A percentile compares a stretch with the other conserved stretches of the same genome.
These are phyloP conservation scores for Moelleriella libera DNA, from an alignment of 2,329 filamentous ascomycete species.

Conservation along the genomic window DNA sequence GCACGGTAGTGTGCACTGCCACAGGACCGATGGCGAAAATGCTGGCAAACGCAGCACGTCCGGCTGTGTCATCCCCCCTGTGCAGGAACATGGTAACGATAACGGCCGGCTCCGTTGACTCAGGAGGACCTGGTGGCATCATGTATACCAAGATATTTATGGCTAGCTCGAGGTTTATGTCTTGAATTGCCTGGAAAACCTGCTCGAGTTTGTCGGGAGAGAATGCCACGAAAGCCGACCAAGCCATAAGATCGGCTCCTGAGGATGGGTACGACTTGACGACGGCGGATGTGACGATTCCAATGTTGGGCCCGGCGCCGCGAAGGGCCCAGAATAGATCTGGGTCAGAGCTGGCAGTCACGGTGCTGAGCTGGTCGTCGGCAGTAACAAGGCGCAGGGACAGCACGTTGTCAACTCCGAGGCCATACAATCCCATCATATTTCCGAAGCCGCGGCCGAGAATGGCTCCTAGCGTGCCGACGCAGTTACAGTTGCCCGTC, in stretches of 20 bases:
- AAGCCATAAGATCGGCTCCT: slow-evolving; percentile 10
- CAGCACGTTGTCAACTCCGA: slow-evolving; percentile 17
- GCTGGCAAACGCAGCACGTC: slow-evolving; percentile 16
- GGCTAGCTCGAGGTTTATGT: slow-evolving; percentile 17
- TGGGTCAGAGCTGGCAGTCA: slow-evolving; percentile 9
- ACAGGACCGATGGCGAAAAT: slow-evolving; percentile 18
- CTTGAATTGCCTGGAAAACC: slow-evolving; percentile 19
- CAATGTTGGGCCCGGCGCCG: slow-evolving; percentile 32
- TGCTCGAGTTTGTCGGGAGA: slow-evolving; percentile 12
- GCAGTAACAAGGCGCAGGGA: slow-evolving; percentile 7
- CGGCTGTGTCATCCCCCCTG: slow-evolving; percentile 16
- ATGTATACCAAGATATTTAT: slow-evolving; percentile 21
- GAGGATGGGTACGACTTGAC: slow-evolving; percentile 23
- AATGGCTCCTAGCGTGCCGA: slow-evolving; percentile 7
- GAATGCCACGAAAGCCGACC: slow-evolving; percentile 12
- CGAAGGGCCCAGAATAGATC: slow-evolving; percentile 34
- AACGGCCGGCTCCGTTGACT: no score
- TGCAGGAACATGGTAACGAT: slow-evolving; percentile 15
- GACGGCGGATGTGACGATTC: slow-evolving; percentile 17
- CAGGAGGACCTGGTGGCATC: slow-evolving; percentile 7
- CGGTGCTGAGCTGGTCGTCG: slow-evolving; percentile 11
- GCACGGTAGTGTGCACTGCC: slow-evolving; percentile 11
- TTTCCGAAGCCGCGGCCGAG: slow-evolving; percentile 8
- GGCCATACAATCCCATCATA: no score
- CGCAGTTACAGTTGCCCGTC: no score